A percentile compares a stretch with the other conserved stretches of the same genome.
phyloP scores from a whole-genome alignment of 2,329 filamentous ascomycete species.

The Trichophaea hybrida region DNA sequence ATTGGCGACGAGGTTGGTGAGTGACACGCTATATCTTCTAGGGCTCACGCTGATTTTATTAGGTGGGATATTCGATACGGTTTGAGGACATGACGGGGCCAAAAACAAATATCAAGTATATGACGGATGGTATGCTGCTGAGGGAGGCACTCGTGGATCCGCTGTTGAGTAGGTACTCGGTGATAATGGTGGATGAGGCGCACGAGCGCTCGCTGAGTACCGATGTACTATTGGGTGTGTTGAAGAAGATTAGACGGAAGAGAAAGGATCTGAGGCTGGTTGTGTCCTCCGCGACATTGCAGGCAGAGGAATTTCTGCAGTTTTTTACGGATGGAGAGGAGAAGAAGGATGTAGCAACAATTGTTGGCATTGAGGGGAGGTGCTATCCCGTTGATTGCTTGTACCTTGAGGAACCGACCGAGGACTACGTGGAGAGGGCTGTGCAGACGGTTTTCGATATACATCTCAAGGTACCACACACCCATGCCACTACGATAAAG shows the following conservation, averaged over 20 bases:
- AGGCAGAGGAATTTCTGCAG: conserved; percentile 59
- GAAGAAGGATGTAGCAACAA: conserved; percentile 8
- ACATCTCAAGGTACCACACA: conserved; percentile 35
- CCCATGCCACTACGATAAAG: background rate
- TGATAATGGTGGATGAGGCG: conserved; percentile 86
- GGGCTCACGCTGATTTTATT: background rate
- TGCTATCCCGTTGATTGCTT: conserved; percentile 70
- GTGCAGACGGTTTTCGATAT: conserved; percentile 74
- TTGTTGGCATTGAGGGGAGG: conserved; percentile 69
- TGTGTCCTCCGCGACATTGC: conserved; percentile 84
- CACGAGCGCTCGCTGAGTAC: conserved; percentile 93
- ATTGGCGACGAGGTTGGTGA: conserved; percentile 33
- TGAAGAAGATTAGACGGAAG: conserved; percentile 44
- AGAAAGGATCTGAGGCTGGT: conserved; percentile 58
- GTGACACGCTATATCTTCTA: background rate
- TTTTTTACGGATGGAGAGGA: conserved; percentile 48
- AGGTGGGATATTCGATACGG: conserved; percentile 76
- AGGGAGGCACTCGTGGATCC: conserved; percentile 86
- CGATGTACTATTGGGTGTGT: conserved; percentile 75
- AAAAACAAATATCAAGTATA: conserved; percentile 75
- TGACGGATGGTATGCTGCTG: conserved; percentile 91
- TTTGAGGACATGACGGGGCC: conserved; percentile 67
- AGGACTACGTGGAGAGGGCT: conserved; percentile 69
- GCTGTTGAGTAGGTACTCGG: conserved; percentile 69
- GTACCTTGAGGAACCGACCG: conserved; percentile 58